These are phyloP conservation scores for Termitomyces sp. DNA, from an alignment of 768 basidiomycete genomes.

Conservation along the genomic window DNA sequence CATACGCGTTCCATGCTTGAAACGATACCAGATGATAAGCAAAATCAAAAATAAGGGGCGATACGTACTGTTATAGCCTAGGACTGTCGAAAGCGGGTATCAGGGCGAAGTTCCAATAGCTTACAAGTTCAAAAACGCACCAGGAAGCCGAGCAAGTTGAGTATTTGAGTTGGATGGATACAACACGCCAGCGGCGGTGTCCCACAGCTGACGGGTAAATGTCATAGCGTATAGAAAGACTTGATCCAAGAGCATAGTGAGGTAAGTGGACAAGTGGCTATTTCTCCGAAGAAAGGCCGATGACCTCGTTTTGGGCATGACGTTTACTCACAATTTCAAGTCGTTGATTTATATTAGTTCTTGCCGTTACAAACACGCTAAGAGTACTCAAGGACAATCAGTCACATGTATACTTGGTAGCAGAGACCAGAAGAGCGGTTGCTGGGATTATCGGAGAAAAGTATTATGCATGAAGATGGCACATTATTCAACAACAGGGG, in stretches of 20 bases:
- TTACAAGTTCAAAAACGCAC: slow-evolving; percentile 20
- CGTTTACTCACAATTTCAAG: no score
- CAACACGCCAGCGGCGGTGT: slow-evolving; percentile 13
- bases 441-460: not conserved
- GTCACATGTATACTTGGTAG: not conserved
- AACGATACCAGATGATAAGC: not conserved
- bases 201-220: slow-evolving; percentile 19
- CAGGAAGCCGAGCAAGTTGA: slow-evolving; percentile 33
- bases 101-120: not conserved
- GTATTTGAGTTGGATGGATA: slow-evolving; percentile 18
- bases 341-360: no score
- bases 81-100: slow-evolving; percentile 28
- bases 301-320: not conserved
- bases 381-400: no score
- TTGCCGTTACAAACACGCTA: no score
- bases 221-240: slow-evolving; percentile 11
- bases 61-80: slow-evolving; percentile 62
- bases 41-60: not conserved
- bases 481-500: not conserved
- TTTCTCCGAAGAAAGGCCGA: not conserved
- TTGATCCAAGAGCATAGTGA: not conserved
- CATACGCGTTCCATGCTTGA: slow-evolving; percentile 68
- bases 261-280: not conserved
- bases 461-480: not conserved
- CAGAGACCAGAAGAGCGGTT: not conserved